phyloP scores from a whole-genome alignment of 495 filamentous ascomycete genomes.

The Cairneyella variabilis region DNA sequence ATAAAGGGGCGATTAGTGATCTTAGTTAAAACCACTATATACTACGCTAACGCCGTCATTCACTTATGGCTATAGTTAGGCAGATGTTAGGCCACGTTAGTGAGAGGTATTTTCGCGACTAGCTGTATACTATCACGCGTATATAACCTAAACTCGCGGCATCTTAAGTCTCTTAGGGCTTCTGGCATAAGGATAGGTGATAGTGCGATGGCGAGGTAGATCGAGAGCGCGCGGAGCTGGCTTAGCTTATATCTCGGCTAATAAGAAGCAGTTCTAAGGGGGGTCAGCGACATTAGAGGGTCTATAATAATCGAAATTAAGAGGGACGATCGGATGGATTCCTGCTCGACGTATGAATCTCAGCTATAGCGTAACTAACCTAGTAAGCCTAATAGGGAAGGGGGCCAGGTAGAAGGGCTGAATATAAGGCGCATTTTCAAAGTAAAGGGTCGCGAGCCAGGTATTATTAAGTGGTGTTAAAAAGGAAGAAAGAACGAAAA shows the following conservation, averaged over 20 bases:
- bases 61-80: constrained; percentile 12
- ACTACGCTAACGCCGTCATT: constrained; percentile 7
- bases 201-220: not conserved
- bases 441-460: not conserved
- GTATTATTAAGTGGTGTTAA: not conserved
- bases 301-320: not conserved
- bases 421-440: constrained; percentile 1
- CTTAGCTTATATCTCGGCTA: not conserved
- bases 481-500: not conserved
- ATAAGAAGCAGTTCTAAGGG: not conserved
- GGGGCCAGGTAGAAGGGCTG: constrained; percentile 16
- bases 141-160: not conserved
- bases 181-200: not conserved
- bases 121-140: not conserved
- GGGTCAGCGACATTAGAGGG: not conserved
- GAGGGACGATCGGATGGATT: not conserved
- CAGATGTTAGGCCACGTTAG: no score
- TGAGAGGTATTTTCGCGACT: no score
- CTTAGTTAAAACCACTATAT: constrained; percentile 18
- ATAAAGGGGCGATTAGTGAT: constrained; percentile 5
- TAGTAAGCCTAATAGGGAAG: not conserved
- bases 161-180: not conserved
- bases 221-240: not conserved
- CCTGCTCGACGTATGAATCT: not conserved
- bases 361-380: not conserved